Evolutionary conservation across 1,284 basidiomycete species (phyloP).

Genomic region (Veloboletus limbatus): DNA sequence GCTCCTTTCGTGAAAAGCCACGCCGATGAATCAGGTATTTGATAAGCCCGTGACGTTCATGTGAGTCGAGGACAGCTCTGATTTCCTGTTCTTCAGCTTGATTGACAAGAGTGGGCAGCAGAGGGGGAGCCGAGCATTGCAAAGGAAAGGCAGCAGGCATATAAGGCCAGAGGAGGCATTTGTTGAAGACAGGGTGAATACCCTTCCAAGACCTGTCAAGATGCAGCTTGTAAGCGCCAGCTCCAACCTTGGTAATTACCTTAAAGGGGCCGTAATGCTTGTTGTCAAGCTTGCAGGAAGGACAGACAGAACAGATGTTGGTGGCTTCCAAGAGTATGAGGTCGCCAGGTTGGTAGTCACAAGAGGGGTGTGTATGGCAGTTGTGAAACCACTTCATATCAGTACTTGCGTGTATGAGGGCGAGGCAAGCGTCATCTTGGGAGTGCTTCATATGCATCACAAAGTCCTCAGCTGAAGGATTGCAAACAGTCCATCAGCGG

Average conservation of each 20-base stretch:
- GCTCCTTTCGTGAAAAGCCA: too few relatives aligned
- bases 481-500: background rate
- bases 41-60: too few relatives aligned
- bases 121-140: too few relatives aligned
- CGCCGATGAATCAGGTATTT: too few relatives aligned
- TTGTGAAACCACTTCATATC: background rate
- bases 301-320: background rate
- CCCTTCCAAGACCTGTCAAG: background rate
- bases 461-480: background rate
- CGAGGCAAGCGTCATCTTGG: fast-evolving
- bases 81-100: too few relatives aligned
- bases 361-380: fast-evolving
- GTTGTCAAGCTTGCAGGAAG: background rate
- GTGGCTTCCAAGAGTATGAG: background rate
- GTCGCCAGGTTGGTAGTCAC: background rate
- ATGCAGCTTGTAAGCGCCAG: background rate
- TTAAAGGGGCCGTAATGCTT: background rate
- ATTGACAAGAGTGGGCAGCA: too few relatives aligned
- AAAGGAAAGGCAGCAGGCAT: background rate
- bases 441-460: background rate
- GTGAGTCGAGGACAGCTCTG: too few relatives aligned
- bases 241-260: fast-evolving
- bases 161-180: background rate
- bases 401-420: background rate
- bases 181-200: background rate